Evolutionary conservation across 345 rosid species (phyloP).

Genomic region (Alliaria petiolata): DNA sequence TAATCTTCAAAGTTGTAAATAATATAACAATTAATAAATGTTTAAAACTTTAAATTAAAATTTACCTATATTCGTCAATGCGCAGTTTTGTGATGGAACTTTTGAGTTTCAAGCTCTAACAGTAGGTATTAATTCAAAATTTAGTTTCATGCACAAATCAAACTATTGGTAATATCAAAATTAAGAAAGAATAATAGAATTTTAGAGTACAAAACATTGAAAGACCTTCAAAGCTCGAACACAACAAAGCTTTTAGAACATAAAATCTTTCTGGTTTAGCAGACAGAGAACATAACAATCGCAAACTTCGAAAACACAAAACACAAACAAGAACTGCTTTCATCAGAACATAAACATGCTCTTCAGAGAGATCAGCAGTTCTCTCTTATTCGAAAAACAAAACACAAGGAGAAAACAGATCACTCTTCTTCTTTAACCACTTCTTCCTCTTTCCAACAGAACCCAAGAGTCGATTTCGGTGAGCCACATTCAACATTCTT

Average conservation of each 20-base stretch:
- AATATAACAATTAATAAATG: background rate
- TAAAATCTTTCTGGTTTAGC: background rate
- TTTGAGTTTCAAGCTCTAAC: no score
- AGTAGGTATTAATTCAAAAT: background rate
- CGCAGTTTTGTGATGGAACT: no score
- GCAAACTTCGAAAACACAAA: background rate
- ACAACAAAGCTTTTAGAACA: background rate
- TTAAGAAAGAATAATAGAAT: background rate
- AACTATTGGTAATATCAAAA: background rate
- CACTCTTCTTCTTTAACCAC: conserved; percentile 39
- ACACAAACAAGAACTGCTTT: background rate
- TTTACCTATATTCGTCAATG: no score
- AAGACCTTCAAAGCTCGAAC: background rate
- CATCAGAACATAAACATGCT: background rate
- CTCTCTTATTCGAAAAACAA: background rate
- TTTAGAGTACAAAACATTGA: background rate
- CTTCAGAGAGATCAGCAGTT: background rate
- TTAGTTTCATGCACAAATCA: background rate
- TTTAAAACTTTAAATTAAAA: no score
- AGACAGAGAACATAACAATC: no score
- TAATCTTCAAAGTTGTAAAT: background rate
- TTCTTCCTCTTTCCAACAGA: conserved; percentile 56
- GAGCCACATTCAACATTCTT: conserved; percentile 32
- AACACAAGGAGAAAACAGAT: background rate
- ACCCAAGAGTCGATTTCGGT: conserved; percentile 51